Percentiles rank a stretch among this genome's conserved stretches.
Conservation (phyloP, 331 rosid species). For the Cydonia oblonga region DNA sequence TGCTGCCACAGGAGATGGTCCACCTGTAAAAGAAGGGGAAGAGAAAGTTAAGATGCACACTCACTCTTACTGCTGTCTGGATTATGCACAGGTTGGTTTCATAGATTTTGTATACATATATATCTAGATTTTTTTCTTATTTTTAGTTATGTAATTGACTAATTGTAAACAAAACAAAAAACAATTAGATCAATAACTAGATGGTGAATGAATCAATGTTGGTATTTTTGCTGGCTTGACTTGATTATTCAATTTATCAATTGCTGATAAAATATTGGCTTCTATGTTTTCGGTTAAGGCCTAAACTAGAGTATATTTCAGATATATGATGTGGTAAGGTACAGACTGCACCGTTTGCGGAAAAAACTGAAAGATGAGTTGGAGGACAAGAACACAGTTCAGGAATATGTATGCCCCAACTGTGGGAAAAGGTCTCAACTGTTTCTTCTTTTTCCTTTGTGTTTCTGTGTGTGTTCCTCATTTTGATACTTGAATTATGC, state of each 20-base stretch:
- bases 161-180: background rate
- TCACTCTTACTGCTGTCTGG: conserved; percentile 86
- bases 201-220: conserved; percentile 9
- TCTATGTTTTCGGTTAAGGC: conserved; percentile 11
- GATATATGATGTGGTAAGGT: conserved; percentile 91
- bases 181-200: background rate
- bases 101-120: conserved; percentile 2
- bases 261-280: conserved; percentile 15
- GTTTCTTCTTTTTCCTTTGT: background rate
- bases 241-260: conserved; percentile 10
- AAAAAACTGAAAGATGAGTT: conserved; percentile 96
- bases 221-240: conserved; percentile 2
- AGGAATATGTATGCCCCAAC: conserved; percentile 83
- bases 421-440: conserved; percentile 70
- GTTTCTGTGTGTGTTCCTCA: background rate
- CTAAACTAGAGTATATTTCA: conserved; percentile 34
- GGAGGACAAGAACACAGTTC: conserved; percentile 95
- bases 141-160: background rate
- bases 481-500: background rate
- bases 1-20: conserved; percentile 80
- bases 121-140: background rate
- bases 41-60: conserved; percentile 96
- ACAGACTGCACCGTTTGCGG: conserved; percentile 91
- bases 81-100: conserved; percentile 74
- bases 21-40: conserved; percentile 66